Percentiles rank a stretch among this genome's conserved stretches.
Evolutionary conservation across 2,329 filamentous ascomycete genomes (phyloP).

Genomic region (Xylaria polymorpha): DNA sequence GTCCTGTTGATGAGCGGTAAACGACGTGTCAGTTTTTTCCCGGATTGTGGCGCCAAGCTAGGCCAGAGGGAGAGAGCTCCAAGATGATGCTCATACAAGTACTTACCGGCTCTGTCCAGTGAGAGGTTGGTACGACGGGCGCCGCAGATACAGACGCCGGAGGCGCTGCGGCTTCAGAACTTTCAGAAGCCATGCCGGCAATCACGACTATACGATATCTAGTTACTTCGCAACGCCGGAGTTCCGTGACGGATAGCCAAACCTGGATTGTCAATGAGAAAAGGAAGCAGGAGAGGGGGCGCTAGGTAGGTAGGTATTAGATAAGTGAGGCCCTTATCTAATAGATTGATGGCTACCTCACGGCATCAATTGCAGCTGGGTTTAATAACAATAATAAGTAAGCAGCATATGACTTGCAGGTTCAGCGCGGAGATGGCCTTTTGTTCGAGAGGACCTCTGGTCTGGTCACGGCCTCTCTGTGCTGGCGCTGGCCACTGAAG

Average conservation of each 20-base stretch:
- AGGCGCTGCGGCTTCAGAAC: slow-evolving; percentile 21
- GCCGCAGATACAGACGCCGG: slow-evolving; percentile 31
- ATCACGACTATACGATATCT: background rate
- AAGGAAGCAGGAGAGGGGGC: slow-evolving; percentile 9
- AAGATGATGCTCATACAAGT: background rate
- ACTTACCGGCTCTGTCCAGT: slow-evolving; percentile 40
- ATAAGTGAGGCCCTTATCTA: slow-evolving; percentile 9
- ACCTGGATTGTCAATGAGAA: background rate
- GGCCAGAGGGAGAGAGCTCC: background rate
- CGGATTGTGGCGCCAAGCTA: slow-evolving; percentile 3
- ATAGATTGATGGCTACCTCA: background rate
- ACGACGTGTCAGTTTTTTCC: slow-evolving; percentile 28
- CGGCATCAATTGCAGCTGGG: background rate
- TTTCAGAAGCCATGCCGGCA: slow-evolving; percentile 7
- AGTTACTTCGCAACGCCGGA: background rate
- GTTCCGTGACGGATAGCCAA: background rate
- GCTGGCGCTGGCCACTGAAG: slow-evolving; percentile 8
- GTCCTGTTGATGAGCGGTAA: slow-evolving; percentile 32
- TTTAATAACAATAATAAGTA: slow-evolving; percentile 1
- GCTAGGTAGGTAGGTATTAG: slow-evolving; percentile 7
- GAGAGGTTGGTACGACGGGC: slow-evolving; percentile 26
- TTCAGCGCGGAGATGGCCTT: slow-evolving; percentile 20
- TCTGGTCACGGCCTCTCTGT: background rate
- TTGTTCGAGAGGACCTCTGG: slow-evolving; percentile 8
- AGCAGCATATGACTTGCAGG: slow-evolving; percentile 28